Percentiles rank a stretch among this genome's conserved stretches.
Conservation (phyloP, 23 red algal genomes). For the Gracilariopsis chorda region DNA sequence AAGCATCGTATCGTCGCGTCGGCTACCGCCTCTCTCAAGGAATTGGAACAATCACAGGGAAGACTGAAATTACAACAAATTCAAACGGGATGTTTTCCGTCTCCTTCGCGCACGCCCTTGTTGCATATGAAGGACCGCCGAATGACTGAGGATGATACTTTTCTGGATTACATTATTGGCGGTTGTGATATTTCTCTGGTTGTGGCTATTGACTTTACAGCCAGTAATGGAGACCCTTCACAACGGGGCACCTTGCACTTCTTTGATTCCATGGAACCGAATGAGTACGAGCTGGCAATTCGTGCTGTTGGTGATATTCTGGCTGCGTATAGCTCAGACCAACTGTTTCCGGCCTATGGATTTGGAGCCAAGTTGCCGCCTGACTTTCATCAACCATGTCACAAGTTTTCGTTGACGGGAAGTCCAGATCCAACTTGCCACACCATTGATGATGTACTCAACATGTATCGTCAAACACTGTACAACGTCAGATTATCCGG, state of each 20-base stretch:
- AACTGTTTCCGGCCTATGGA: constrained; percentile 54
- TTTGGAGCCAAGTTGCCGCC: constrained; percentile 88
- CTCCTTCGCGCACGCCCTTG: not conserved
- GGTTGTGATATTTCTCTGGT: constrained; percentile 81
- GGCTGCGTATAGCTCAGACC: constrained; percentile 37
- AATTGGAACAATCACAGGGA: not conserved
- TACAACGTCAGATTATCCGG: constrained; percentile 54
- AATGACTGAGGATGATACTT: constrained; percentile 42
- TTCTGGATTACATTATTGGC: constrained; percentile 88
- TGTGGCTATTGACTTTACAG: constrained; percentile 84
- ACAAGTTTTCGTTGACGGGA: constrained; percentile 61
- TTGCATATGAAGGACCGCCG: constrained; percentile 25
- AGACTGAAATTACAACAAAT: not conserved
- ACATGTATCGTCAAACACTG: constrained; percentile 66
- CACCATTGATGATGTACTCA: constrained; percentile 72
- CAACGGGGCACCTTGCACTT: constrained; percentile 71
- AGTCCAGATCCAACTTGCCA: constrained; percentile 52
- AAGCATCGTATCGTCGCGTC: constrained; percentile 31
- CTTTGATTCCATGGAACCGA: constrained; percentile 54
- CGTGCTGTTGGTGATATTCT: constrained; percentile 70
- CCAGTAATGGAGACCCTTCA: constrained; percentile 71
- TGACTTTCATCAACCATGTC: constrained; percentile 58
- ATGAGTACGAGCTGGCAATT: constrained; percentile 82
- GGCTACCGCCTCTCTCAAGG: not conserved
- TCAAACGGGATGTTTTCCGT: not conserved